Evolutionary conservation across 179 eudicot species (phyloP), one percentile per base, ranked within the genome.

Genomic region (Vitellaria paradoxa): DNA sequence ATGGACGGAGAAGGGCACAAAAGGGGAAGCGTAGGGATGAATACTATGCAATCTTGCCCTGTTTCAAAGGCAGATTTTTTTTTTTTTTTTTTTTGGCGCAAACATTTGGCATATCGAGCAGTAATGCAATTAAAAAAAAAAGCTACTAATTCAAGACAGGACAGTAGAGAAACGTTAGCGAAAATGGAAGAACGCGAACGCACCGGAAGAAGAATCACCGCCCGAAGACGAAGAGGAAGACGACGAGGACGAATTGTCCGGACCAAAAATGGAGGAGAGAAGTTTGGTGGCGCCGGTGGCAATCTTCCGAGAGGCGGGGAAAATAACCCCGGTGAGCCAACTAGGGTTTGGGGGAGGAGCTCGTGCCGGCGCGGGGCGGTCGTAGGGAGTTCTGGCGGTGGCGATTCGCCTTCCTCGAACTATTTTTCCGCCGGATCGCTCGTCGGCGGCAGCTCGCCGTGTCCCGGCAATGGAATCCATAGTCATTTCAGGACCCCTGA

Each of bases 261-360:
- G 80, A 64, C 78, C 79, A 50, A 83, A 85, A 37, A 88, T 79
- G 6, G 87, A 82, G 1, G 91, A 82, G 11, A 91, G 10, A 45
- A 93, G 80, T 77, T 90, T 93, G 17, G 89, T 91, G 50, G 96
- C 93, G 26, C 97, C 93, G 12, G 88, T 80, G 57, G 86, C 92
- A 23, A 92, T 83, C 68, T 81, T 60, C n/a, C 87, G 88, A 7
- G 96, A 87, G 23, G 88, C 74, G 10, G 96, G 97, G 5, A 86
- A 81, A 84, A 92, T 78, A 66, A 87, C 60, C 9, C 91, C 87
- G 15, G 91, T 78, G 9, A 93, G 80, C 97, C 97, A 93, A 81
- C 85, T 91, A 88, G 94, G 90, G 90, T 84, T 93, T 79, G 72
- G 84, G 60, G 78, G 53, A 23, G 45, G 68, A 78, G 62, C 72